These are phyloP conservation scores for Trichoderma orchidacearum DNA, from an alignment of 495 filamentous ascomycete species.

Conservation along the genomic window DNA sequence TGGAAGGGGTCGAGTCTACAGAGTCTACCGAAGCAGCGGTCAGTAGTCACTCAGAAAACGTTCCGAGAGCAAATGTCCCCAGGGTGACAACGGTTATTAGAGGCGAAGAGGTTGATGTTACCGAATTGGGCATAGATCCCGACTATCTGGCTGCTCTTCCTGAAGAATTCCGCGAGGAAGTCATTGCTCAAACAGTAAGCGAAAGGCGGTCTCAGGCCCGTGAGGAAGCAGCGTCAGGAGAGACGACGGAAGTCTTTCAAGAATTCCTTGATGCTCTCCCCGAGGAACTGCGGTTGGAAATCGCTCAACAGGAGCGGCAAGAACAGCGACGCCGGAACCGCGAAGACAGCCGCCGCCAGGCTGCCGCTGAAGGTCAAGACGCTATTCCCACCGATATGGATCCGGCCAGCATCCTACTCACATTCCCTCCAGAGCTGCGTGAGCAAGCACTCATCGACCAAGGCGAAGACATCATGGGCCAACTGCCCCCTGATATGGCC, in stretches of 20 bases:
- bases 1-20: constrained; percentile 75
- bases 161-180: constrained; percentile 90
- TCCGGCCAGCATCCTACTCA: constrained; percentile 79
- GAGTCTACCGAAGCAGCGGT: constrained; percentile 20
- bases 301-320: constrained; percentile 75
- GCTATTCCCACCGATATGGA: constrained; percentile 73
- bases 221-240: constrained; percentile 49
- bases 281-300: constrained; percentile 74
- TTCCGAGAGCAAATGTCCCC: constrained; percentile 37
- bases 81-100: constrained; percentile 55
- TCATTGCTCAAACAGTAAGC: constrained; percentile 75
- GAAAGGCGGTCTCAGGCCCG: constrained; percentile 69
- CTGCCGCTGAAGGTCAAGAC: constrained; percentile 36
- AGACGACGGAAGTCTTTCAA: constrained; percentile 78
- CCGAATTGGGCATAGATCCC: constrained; percentile 81
- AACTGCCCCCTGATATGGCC: constrained; percentile 72
- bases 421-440: constrained; percentile 72
- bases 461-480: constrained; percentile 74
- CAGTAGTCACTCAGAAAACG: constrained; percentile 14
- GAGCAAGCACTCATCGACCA: constrained; percentile 82
- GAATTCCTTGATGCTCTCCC: constrained; percentile 93
- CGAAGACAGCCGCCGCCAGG: constrained; percentile 49
- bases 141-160: constrained; percentile 89
- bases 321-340: constrained; percentile 85
- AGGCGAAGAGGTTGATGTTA: constrained; percentile 79